Conservation (phyloP, 1,284 basidiomycete genomes). For the Irpex rosettiformis region DNA sequence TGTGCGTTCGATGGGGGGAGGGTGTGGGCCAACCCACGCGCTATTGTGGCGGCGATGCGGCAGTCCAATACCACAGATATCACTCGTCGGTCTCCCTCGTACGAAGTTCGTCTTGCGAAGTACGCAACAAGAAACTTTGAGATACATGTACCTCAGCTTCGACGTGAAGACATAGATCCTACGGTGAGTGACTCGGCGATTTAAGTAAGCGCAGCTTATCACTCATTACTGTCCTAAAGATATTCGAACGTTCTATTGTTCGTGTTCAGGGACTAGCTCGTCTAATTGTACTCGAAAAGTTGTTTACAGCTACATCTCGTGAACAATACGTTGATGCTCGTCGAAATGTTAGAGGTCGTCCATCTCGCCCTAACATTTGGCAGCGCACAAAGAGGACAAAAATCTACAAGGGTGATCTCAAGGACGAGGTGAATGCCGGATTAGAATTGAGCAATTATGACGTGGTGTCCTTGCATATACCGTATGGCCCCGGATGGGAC, state of each 20-base stretch:
- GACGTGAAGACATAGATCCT: slow-evolving; percentile 49
- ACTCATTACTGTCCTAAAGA: slow-evolving; percentile 30
- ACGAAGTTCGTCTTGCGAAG: slow-evolving; percentile 56
- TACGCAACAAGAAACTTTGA: slow-evolving; percentile 52
- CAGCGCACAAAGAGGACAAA: slow-evolving; percentile 24
- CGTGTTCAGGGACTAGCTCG: slow-evolving; percentile 55
- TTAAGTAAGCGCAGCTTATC: background rate
- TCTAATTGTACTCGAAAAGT: slow-evolving; percentile 54
- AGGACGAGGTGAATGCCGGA: slow-evolving; percentile 37
- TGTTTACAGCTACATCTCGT: slow-evolving; percentile 40
- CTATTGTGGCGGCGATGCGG: slow-evolving; percentile 54
- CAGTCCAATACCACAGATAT: slow-evolving; percentile 59
- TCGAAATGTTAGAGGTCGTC: slow-evolving; percentile 45
- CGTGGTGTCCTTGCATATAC: slow-evolving; percentile 52
- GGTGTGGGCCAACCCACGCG: slow-evolving; percentile 55
- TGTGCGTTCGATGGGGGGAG: slow-evolving; percentile 51
- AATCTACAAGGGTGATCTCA: slow-evolving; percentile 50
- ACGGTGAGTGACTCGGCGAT: slow-evolving; percentile 35
- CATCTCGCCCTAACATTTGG: slow-evolving; percentile 22
- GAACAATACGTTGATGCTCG: slow-evolving; percentile 41
- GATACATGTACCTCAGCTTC: slow-evolving; percentile 48
- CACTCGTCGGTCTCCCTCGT: slow-evolving; percentile 58
- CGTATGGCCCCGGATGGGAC: slow-evolving; percentile 61
- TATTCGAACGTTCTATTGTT: slow-evolving; percentile 53
- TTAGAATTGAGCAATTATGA: slow-evolving; percentile 61